Evolutionary conservation across 805 yeast genomes (phyloP).

Genomic region (Scheffersomyces ergatensis): DNA sequence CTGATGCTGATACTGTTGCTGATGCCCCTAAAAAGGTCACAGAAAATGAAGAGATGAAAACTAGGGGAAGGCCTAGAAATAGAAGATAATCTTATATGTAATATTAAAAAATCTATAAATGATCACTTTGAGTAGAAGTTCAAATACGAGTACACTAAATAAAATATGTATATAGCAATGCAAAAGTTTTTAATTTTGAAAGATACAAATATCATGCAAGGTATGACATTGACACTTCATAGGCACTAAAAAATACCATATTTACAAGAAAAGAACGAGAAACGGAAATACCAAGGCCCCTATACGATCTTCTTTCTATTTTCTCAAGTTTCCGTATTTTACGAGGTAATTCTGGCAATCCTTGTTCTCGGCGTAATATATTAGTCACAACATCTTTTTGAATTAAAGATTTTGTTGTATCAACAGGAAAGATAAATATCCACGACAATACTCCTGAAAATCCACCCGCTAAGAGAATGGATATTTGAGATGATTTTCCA

Average conservation of each 20-base stretch:
- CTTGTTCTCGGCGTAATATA: slow-evolving; percentile 51
- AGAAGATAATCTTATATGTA: slow-evolving; percentile 4
- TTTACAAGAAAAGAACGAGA: slow-evolving; percentile 71
- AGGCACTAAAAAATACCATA: slow-evolving; percentile 70
- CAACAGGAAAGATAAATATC: slow-evolving; percentile 75
- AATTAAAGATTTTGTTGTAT: slow-evolving; percentile 71
- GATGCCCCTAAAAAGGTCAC: background rate
- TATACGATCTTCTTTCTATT: slow-evolving; percentile 52
- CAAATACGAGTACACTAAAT: background rate
- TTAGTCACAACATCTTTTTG: slow-evolving; percentile 74
- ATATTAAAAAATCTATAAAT: background rate
- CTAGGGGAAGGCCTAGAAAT: slow-evolving; percentile 14
- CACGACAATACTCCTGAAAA: slow-evolving; percentile 73
- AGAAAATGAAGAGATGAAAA: slow-evolving; percentile 5
- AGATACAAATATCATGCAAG: slow-evolving; percentile 32
- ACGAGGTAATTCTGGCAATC: slow-evolving; percentile 40
- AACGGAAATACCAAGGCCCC: slow-evolving; percentile 76
- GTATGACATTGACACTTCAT: slow-evolving; percentile 64
- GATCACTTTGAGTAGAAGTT: background rate
- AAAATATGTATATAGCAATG: background rate
- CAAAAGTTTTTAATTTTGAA: background rate
- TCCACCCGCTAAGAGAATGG: slow-evolving; percentile 65
- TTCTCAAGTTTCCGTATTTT: slow-evolving; percentile 26
- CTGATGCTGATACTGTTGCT: too few relatives aligned
- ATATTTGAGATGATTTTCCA: slow-evolving; percentile 24